Percentiles rank a stretch among this genome's conserved stretches.
Conservation (phyloP, 2,329 filamentous ascomycete species). For the Paracorniculantispora psalliotae region DNA sequence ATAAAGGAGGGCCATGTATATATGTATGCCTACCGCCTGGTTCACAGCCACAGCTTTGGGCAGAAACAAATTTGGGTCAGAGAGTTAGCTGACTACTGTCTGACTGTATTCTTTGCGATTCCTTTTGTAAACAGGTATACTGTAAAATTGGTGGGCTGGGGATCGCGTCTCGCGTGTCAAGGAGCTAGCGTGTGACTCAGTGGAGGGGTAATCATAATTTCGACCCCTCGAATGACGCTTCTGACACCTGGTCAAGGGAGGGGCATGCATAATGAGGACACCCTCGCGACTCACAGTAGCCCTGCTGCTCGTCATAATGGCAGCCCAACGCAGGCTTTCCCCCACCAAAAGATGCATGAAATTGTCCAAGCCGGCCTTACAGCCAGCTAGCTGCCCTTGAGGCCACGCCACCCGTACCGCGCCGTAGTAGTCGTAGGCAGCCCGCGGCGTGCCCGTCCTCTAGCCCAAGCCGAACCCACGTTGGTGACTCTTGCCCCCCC, state of each 20-base stretch:
- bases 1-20: no score
- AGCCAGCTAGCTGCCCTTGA: neutral
- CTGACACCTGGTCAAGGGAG: neutral
- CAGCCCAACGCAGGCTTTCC: neutral
- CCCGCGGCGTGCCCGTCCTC: neutral
- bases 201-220: slow-evolving; percentile 8
- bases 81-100: no score
- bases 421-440: no score
- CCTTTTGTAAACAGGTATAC: no score
- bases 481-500: slow-evolving; percentile 6
- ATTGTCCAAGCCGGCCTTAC: neutral
- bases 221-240: slow-evolving; percentile 1
- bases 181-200: neutral
- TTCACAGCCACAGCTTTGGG: no score
- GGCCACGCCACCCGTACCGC: neutral
- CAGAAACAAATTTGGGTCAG: no score
- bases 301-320: neutral
- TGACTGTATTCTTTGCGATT: no score
- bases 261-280: no score
- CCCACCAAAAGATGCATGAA: neutral
- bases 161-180: neutral
- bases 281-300: neutral
- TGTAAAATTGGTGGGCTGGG: no score
- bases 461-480: neutral
- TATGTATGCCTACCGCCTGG: no score